Base-by-base conservation (phyloP, 352 stramenopile species). In the Phytophthora constricta region DNA sequence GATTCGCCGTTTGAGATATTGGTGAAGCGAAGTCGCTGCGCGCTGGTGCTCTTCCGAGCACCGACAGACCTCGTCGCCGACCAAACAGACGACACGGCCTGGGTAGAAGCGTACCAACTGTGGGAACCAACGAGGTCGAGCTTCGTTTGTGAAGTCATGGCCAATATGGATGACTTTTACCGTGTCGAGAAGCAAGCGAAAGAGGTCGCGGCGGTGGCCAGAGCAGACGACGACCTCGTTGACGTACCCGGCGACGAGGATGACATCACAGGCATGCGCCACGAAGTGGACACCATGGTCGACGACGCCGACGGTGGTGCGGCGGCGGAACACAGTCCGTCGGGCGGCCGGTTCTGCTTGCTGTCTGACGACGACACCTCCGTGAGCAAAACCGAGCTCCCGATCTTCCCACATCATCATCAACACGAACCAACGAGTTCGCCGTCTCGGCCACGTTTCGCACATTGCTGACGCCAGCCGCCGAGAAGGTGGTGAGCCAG, bases 151-250 rank as follows among this genome's bases (percentile, higher is more conserved):
- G 3, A 27, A 13, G 20, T 48, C 41, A 48, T 48, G 41, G n/a
- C 41, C n/a, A 48, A 48, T 17, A 25, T 48, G 41, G 41, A 48
- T 22, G 41, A 48, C n/a, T 48, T 48, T n/a, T 9, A 48, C 41
- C n/a, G 41, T 17, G 41, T 48, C 41, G 41, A 48, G 11, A 48
- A 48, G 41, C n/a, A 48, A 22, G 41, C 41, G 1, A 19, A 48
- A 48, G 41, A 27, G n/a, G 41, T 13, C 2, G 41, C 19, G 1
- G 41, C 19, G 1, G 31, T 37, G 31, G 31, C 31, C 31, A 26
- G 3, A 4, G 41, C n/a, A 27, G 1, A 48, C n/a, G 41, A 48
- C 41, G 41, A 48, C 8, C 7, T 48, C 41, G n/a, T 37, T 11
- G 13, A 37, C 13, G 31, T 11, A 37, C 31, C 31, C 31, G 31